Base-by-base conservation (phyloP, 768 basidiomycete genomes). In the Hysterangium stoloniferum region DNA sequence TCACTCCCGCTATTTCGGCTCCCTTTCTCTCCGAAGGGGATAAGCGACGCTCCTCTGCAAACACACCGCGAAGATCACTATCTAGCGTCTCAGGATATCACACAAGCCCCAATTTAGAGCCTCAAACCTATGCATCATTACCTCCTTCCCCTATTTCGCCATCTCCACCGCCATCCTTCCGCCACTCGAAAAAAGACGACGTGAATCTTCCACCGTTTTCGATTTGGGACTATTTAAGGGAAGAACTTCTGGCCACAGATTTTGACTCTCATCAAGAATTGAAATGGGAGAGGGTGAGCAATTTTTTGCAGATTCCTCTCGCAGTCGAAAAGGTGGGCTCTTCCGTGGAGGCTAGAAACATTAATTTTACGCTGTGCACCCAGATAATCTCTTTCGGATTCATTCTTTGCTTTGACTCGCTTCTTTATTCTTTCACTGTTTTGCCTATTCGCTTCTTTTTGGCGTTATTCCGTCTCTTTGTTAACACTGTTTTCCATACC, bases 341-440 rank as follows among this genome's bases (percentile, higher is more conserved):
- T 24, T 22, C 13, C 34, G 4, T 27, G 40, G 5, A 34, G 11
- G 22, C 19, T n/a, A 8, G 31, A 6, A 22, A 42, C 25, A 19
- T 29, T 45, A 24, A 36, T 41, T 13, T 35, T 36, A n/a, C 15
- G 13, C 4, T 37, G 40, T 48, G 25, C n/a, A 25, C 7, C 1
- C 56, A 95, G 93, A 88, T 94, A 17, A 84, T 96, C 45, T 73
- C 84, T 20, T 96, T 98, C 64, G 96, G 96, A 31, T 86, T 88
- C 58, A 70, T 96, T 24, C 77, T 98, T 32, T 99, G 96, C 66
- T 75, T 98, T 45, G 96, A 99, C 64, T 92, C 93, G 1, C 97
- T 98, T 68, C 77, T 99, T 1, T 96, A 98, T 67, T 94, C 90
- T 0, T 97, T 99, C 70, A 99, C 96, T 15, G 89, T 99, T 58